These are phyloP conservation scores for Odontarrhena argentea DNA, from an alignment of 345 rosid genomes.

Conservation along the genomic window DNA sequence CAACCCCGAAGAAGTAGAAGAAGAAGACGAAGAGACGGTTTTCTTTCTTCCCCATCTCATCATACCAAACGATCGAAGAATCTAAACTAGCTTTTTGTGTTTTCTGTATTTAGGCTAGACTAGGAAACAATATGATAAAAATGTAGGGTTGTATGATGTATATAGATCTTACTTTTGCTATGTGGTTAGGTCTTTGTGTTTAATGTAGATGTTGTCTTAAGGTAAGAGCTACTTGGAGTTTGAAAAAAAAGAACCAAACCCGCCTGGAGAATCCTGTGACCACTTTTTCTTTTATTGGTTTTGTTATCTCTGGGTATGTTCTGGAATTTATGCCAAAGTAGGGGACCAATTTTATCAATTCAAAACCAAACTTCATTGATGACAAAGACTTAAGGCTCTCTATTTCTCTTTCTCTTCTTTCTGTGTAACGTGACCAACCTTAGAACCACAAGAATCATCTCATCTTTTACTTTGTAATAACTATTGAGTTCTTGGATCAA, in stretches of 20 bases:
- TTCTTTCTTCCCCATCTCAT: conserved; percentile 77
- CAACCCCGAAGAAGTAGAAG: conserved; percentile 42
- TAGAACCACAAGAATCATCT: conserved; percentile 39
- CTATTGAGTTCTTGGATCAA: conserved; percentile 28
- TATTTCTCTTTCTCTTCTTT: conserved; percentile 17
- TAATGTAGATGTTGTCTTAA: conserved; percentile 35
- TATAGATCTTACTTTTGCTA: conserved; percentile 30
- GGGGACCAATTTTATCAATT: conserved; percentile 42
- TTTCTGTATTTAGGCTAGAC: conserved; percentile 12
- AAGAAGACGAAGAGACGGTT: conserved; percentile 43
- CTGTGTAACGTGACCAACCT: conserved; percentile 38
- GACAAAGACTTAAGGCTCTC: conserved; percentile 35
- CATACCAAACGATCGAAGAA: conserved; percentile 20
- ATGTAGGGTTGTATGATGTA: conserved; percentile 21
- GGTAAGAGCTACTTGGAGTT: conserved; percentile 35
- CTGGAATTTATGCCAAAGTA: conserved; percentile 35
- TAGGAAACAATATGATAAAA: conserved; percentile 19
- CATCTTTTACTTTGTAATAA: conserved; percentile 32
- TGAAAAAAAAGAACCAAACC: conserved; percentile 40
- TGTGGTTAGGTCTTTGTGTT: conserved; percentile 40
- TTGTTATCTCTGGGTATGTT: conserved; percentile 32
- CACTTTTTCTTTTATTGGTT: conserved; percentile 31
- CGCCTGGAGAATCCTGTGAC: conserved; percentile 44
- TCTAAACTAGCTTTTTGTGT: conserved; percentile 15
- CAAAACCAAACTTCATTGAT: conserved; percentile 40